Evolutionary conservation across 108 stramenopile genomes (phyloP).

Genomic region (Conticribra guillardii): DNA sequence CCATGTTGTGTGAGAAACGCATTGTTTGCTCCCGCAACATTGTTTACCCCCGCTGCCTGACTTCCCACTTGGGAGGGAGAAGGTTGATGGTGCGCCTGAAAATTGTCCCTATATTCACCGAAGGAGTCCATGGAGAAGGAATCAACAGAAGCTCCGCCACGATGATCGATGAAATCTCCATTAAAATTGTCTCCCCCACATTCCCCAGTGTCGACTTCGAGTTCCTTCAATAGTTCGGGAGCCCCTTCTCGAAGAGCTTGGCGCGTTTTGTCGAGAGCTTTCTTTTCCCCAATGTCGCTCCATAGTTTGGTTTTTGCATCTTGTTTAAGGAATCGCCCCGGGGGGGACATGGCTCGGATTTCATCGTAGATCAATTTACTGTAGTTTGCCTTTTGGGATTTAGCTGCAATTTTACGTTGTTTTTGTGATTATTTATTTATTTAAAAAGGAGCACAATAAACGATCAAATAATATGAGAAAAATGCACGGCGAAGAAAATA

Average conservation of each 20-base stretch:
- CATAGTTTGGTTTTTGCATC: constrained; percentile 78
- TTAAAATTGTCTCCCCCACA: background rate
- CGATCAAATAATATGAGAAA: background rate
- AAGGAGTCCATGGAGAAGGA: constrained; percentile 5
- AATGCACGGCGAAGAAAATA: background rate
- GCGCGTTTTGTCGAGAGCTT: constrained; percentile 85
- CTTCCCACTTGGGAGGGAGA: background rate
- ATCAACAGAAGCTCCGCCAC: constrained; percentile 18
- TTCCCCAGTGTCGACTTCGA: constrained; percentile 23
- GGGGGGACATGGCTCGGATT: constrained; percentile 68
- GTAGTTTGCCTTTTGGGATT: constrained; percentile 78
- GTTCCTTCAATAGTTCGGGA: constrained; percentile 72
- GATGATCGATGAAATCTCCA: background rate
- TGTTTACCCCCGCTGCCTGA: background rate
- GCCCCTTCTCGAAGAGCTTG: constrained; percentile 89
- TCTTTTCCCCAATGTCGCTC: constrained; percentile 91
- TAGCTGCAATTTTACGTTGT: constrained; percentile 38
- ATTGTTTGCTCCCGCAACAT: background rate
- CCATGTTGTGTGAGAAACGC: constrained; percentile 2
- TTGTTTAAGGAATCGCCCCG: constrained; percentile 89
- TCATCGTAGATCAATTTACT: constrained; percentile 77
- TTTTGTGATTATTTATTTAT: background rate
- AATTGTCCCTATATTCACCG: background rate
- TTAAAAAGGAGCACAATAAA: background rate
- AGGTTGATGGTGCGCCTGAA: background rate